phyloP scores from a whole-genome alignment of 352 stramenopile species.

The Phytopythium aichiense region DNA sequence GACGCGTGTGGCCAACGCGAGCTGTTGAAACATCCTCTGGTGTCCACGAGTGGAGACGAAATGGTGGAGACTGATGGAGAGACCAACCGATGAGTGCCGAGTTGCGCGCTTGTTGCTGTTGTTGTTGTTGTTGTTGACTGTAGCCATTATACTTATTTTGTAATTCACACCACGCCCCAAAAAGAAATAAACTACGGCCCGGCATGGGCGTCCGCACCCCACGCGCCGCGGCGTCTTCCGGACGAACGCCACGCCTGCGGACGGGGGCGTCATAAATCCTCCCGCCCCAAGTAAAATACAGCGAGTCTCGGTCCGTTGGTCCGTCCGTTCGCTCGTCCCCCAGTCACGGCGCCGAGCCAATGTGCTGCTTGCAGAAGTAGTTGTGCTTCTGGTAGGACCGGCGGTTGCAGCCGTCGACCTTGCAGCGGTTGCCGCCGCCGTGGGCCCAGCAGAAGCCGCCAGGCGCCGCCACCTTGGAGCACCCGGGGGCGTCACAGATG shows the following conservation, averaged over 20 bases:
- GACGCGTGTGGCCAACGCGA: no score
- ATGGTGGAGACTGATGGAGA: no score
- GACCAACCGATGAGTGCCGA: no score
- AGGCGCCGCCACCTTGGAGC: conserved; percentile 60
- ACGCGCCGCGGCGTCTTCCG: conserved; percentile 7
- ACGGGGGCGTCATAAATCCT: neutral
- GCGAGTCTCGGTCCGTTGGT: neutral
- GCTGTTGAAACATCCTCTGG: no score
- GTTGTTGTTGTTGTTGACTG: no score
- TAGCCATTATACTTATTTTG: neutral
- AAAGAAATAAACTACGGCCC: conserved; percentile 4
- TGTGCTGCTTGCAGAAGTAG: conserved; percentile 72
- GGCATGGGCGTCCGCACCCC: neutral
- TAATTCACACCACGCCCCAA: conserved; percentile 5
- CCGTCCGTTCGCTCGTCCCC: no score
- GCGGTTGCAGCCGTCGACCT: conserved; percentile 61
- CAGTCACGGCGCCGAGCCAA: conserved; percentile 7
- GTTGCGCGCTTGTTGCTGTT: no score
- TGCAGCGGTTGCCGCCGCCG: conserved; percentile 68
- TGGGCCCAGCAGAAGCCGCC: conserved; percentile 70
- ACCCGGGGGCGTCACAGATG: conserved; percentile 47
- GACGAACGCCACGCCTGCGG: neutral
- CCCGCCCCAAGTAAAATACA: neutral
- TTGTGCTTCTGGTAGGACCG: conserved; percentile 66
- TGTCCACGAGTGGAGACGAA: no score